A percentile compares a stretch with the other conserved stretches of the same genome.
phyloP scores from a whole-genome alignment of 345 rosid species.

The Laguncularia racemosa region DNA sequence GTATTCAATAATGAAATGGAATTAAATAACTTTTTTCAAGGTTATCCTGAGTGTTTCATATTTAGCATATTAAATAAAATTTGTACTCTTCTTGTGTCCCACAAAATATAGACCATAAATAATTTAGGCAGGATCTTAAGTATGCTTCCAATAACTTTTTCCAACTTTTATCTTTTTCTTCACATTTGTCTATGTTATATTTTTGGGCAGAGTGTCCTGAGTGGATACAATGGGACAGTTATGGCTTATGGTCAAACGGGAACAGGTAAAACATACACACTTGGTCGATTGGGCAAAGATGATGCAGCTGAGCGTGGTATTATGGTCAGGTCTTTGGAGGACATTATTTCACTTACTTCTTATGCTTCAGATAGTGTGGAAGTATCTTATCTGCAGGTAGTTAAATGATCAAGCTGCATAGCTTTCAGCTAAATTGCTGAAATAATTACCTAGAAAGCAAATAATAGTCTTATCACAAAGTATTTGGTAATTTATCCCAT shows the following conservation, averaged over 20 bases:
- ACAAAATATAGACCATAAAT: no score
- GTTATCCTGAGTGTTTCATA: no score
- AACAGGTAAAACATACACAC: slow-evolving; percentile 87
- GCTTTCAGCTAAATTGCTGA: not conserved
- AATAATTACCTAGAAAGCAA: not conserved
- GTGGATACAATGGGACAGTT: slow-evolving; percentile 90
- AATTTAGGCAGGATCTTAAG: no score
- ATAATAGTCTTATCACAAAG: not conserved
- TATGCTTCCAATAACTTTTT: no score
- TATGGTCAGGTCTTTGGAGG: slow-evolving; percentile 90
- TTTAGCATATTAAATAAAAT: no score
- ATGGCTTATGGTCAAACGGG: slow-evolving; percentile 99
- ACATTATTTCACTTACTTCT: slow-evolving; percentile 41
- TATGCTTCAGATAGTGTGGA: slow-evolving; percentile 57
- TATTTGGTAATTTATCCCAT: no score
- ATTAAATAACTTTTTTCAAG: no score
- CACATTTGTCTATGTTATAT: slow-evolving; percentile 1
- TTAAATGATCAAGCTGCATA: slow-evolving; percentile 5
- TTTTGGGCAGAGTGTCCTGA: slow-evolving; percentile 72
- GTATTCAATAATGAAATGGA: no score
- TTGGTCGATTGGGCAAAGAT: slow-evolving; percentile 74
- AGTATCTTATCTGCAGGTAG: slow-evolving; percentile 86
- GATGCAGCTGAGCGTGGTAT: slow-evolving; percentile 89
- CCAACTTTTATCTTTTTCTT: not conserved
- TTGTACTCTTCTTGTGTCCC: no score